Conservation (phyloP, 164 flowering plant genomes). For the Macadamia integrifolia region DNA sequence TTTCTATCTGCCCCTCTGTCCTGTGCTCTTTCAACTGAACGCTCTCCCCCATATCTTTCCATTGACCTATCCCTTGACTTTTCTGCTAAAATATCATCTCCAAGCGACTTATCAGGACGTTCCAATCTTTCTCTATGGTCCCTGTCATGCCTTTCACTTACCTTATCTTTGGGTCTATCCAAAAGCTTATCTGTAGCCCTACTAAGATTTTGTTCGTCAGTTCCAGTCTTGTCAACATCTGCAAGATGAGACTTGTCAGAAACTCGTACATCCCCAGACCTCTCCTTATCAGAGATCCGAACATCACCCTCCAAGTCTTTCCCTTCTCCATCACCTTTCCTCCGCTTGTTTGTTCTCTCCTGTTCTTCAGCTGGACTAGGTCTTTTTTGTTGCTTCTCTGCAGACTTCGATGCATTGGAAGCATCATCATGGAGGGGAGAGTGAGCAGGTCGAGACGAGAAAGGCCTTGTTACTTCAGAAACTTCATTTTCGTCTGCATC, state of each 20-base stretch:
- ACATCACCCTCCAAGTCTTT: constrained; percentile 62
- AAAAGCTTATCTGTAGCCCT: constrained; percentile 43
- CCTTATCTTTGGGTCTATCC: constrained; percentile 72
- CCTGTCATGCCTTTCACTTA: constrained; percentile 65
- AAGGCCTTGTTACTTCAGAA: constrained; percentile 37
- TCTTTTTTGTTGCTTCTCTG: constrained; percentile 78
- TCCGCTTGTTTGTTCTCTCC: constrained; percentile 63
- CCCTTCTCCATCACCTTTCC: constrained; percentile 73
- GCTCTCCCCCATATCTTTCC: constrained; percentile 82
- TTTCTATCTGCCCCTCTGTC: constrained; percentile 58
- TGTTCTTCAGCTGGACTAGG: constrained; percentile 63
- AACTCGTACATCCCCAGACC: constrained; percentile 39
- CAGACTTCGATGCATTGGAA: constrained; percentile 33
- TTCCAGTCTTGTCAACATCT: constrained; percentile 49
- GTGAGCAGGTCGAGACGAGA: constrained; percentile 45
- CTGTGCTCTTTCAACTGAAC: constrained; percentile 67
- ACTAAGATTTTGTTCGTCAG: constrained; percentile 42
- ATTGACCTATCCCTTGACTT: constrained; percentile 72
- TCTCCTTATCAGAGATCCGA: constrained; percentile 60
- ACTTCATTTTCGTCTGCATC: constrained; percentile 43
- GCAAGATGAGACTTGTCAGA: constrained; percentile 27
- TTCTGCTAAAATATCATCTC: constrained; percentile 51
- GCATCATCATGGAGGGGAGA: constrained; percentile 63
- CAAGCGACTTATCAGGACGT: constrained; percentile 60
- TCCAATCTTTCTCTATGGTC: constrained; percentile 70